A percentile compares a stretch with the other conserved stretches of the same genome.
Evolutionary conservation across 2,329 filamentous ascomycete genomes (phyloP).

Genomic region (Stromatinia cepivora): DNA sequence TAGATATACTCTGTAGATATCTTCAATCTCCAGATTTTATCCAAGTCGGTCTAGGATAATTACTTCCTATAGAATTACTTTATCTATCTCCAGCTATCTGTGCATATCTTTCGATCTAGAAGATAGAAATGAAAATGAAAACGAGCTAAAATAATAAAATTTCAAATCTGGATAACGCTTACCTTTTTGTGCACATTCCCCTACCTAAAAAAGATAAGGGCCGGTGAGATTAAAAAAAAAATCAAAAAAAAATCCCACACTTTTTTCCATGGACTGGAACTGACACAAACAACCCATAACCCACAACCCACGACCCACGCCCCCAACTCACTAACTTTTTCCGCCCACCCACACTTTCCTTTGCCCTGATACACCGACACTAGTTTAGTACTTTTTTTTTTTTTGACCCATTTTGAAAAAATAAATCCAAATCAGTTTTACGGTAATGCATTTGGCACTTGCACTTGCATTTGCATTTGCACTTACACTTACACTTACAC

Average conservation of each 20-base stretch:
- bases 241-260: slow-evolving; percentile 4
- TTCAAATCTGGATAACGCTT: neutral
- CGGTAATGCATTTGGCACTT: neutral
- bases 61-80: neutral
- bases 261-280: neutral
- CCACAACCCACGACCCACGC: neutral
- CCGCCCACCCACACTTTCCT: neutral
- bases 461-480: neutral
- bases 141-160: neutral
- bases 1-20: too few species aligned
- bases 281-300: neutral
- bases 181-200: neutral
- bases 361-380: neutral
- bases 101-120: neutral
- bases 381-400: neutral
- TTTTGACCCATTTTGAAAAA: neutral
- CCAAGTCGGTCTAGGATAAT: too few species aligned
- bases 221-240: neutral
- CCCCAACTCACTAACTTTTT: neutral
- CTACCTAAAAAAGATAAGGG: neutral
- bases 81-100: neutral
- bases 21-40: too few species aligned
- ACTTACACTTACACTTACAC: too few species aligned
- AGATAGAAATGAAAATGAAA: neutral
- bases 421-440: too few species aligned